These are phyloP conservation scores for Saccharomyces mikatae DNA, from an alignment of 805 yeast species.

Conservation along the genomic window DNA sequence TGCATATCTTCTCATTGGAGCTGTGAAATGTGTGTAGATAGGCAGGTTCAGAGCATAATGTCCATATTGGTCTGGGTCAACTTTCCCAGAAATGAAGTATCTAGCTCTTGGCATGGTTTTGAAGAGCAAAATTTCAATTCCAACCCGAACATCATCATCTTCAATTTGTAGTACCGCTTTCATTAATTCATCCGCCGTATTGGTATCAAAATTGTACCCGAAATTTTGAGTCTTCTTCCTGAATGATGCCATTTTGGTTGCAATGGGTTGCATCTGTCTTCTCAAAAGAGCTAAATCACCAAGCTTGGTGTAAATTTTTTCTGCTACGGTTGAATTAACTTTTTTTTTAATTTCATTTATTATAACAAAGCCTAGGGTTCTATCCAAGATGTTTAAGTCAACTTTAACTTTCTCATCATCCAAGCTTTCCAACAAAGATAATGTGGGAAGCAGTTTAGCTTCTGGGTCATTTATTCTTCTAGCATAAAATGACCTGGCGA, in stretches of 20 bases:
- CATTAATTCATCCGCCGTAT: slow-evolving; percentile 62
- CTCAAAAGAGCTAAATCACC: slow-evolving; percentile 81
- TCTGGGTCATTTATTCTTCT: slow-evolving; percentile 17
- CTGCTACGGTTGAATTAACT: slow-evolving; percentile 81
- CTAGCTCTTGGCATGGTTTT: slow-evolving; percentile 82
- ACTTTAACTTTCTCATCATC: slow-evolving; percentile 79
- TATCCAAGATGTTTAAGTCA: slow-evolving; percentile 64
- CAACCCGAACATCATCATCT: slow-evolving; percentile 55
- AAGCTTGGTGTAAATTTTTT: slow-evolving; percentile 59
- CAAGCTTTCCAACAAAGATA: slow-evolving; percentile 66
- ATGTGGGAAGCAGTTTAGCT: slow-evolving; percentile 27
- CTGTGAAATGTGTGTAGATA: slow-evolving; percentile 84
- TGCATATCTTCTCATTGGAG: slow-evolving; percentile 86
- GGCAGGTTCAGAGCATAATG: slow-evolving; percentile 81
- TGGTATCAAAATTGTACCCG: slow-evolving; percentile 65
- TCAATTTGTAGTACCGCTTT: slow-evolving; percentile 58
- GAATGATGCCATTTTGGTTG: slow-evolving; percentile 72
- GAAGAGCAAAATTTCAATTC: slow-evolving; percentile 69
- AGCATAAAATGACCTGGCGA: slow-evolving; percentile 22
- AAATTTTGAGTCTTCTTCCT: slow-evolving; percentile 59
- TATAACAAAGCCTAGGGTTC: slow-evolving; percentile 46
- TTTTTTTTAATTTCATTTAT: slow-evolving; percentile 71
- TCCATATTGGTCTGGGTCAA: slow-evolving; percentile 66
- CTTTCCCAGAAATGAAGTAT: slow-evolving; percentile 81
- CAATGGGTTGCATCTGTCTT: slow-evolving; percentile 78